phyloP scores from a whole-genome alignment of 1,284 basidiomycete species.

The Leccinum laetum region DNA sequence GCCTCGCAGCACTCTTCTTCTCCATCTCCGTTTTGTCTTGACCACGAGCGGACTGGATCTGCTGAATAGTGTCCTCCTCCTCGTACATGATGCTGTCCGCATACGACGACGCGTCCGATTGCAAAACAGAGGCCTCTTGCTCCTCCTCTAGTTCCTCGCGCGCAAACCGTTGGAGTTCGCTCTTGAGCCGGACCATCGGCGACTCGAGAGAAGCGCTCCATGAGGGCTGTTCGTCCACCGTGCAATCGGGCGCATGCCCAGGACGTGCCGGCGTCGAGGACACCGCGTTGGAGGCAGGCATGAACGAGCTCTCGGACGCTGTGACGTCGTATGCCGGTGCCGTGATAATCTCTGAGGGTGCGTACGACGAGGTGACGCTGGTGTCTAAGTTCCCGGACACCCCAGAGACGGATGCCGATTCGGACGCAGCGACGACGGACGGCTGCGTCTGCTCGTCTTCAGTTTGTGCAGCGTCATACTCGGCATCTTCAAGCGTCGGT shows the following conservation, averaged over 20 bases:
- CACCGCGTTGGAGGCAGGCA: constrained; percentile 60
- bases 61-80: constrained; percentile 33
- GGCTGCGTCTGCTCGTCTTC: constrained; percentile 45
- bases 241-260: constrained; percentile 37
- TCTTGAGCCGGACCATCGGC: constrained; percentile 72
- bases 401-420: constrained; percentile 10
- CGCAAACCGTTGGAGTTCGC: constrained; percentile 62
- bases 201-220: constrained; percentile 74
- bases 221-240: constrained; percentile 49
- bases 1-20: constrained; percentile 37
- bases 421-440: constrained; percentile 22
- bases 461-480: constrained; percentile 49
- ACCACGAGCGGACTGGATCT: constrained; percentile 27
- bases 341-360: not conserved
- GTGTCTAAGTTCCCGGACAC: not conserved
- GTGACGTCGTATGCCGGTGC: constrained; percentile 28
- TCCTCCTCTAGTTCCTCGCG: constrained; percentile 26
- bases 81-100: constrained; percentile 32
- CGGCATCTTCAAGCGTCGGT: constrained; percentile 68
- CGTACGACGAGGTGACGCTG: not conserved
- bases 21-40: constrained; percentile 54
- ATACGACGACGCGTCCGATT: constrained; percentile 19
- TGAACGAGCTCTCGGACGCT: constrained; percentile 65
- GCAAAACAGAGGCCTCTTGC: constrained; percentile 14
- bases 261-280: constrained; percentile 73